Conservation (phyloP, 257 asterid genomes). For the Salvia miltiorrhiza region DNA sequence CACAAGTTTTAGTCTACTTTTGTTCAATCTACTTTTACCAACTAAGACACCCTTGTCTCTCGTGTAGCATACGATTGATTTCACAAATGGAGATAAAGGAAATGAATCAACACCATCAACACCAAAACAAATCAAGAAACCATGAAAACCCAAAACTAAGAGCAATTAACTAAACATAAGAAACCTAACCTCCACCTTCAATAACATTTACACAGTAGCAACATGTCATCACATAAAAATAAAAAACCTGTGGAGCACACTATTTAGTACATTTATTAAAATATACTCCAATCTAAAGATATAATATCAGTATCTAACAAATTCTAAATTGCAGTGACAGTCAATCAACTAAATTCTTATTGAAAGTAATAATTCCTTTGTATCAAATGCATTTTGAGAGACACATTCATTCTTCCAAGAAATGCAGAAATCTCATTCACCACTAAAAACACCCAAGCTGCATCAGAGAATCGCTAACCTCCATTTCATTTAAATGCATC, state of each 20-base stretch:
- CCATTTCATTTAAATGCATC: conserved; percentile 98
- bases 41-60: too few species aligned
- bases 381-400: not conserved
- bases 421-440: conserved; percentile 13
- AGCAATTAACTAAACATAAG: too few species aligned
- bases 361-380: not conserved
- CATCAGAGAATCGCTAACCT: conserved; percentile 52
- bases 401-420: conserved; percentile 7
- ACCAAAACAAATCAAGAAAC: too few species aligned
- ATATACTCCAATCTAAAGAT: not conserved
- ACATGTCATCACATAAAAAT: not conserved
- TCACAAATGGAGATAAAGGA: too few species aligned
- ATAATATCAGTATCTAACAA: not conserved
- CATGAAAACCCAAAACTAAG: too few species aligned
- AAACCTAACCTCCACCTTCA: too few species aligned
- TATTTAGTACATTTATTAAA: not conserved
- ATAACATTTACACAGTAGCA: not conserved
- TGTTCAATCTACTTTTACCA: too few species aligned
- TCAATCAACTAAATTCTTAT: conserved; percentile 3
- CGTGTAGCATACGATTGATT: too few species aligned
- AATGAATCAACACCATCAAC: too few species aligned
- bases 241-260: conserved; percentile 4
- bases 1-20: too few species aligned
- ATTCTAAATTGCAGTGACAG: not conserved
- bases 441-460: conserved; percentile 1